phyloP scores from a whole-genome alignment of 2,329 filamentous ascomycete species.

The Venturia nashicola region DNA sequence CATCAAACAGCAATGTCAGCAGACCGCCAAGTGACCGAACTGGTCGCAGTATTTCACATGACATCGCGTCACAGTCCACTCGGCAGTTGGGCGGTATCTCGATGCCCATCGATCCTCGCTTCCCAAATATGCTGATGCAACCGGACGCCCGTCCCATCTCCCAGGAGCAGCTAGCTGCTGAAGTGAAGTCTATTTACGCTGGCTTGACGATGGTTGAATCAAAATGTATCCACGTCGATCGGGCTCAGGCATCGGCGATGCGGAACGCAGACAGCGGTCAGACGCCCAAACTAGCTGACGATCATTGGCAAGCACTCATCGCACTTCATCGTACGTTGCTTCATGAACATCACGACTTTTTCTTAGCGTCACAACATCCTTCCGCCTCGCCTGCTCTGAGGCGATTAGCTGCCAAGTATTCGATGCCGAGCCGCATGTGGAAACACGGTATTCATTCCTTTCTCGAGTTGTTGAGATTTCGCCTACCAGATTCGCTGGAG shows the following conservation, averaged over 20 bases:
- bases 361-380: constrained; percentile 55
- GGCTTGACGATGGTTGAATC: constrained; percentile 77
- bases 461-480: constrained; percentile 53
- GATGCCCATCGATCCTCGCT: constrained; percentile 9
- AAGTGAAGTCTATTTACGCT: constrained; percentile 75
- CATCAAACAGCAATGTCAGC: background rate
- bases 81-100: background rate
- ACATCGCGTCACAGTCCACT: background rate
- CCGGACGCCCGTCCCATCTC: constrained; percentile 57
- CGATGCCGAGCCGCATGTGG: constrained; percentile 93
- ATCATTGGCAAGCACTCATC: constrained; percentile 78
- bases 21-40: background rate
- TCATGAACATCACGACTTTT: constrained; percentile 72
- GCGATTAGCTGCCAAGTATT: constrained; percentile 64
- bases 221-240: constrained; percentile 76
- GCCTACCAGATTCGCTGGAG: constrained; percentile 65
- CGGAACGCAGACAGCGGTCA: constrained; percentile 35
- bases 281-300: constrained; percentile 34
- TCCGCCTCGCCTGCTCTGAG: constrained; percentile 57
- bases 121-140: constrained; percentile 36
- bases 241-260: constrained; percentile 41
- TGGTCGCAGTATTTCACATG: background rate
- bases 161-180: constrained; percentile 65
- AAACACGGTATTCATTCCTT: constrained; percentile 82
- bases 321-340: constrained; percentile 69